Evolutionary conservation across 2,329 filamentous ascomycete species (phyloP).

Genomic region (Alternaria alternata): DNA sequence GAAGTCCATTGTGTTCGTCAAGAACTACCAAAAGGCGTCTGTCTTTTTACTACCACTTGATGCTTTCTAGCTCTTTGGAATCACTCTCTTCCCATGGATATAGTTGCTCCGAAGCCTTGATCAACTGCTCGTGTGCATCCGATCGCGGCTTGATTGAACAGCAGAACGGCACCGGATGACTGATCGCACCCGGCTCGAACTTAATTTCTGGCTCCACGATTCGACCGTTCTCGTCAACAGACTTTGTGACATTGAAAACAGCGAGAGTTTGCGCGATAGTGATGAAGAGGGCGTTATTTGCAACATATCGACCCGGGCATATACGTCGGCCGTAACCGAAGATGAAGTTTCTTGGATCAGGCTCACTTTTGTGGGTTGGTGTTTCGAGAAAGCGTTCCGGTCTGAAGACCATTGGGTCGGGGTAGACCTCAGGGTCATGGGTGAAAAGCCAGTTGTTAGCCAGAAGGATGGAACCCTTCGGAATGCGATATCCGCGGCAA

Average conservation of each 20-base stretch:
- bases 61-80: slow-evolving; percentile 25
- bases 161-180: slow-evolving; percentile 49
- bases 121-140: slow-evolving; percentile 41
- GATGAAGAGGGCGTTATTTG: slow-evolving; percentile 53
- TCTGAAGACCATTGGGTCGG: slow-evolving; percentile 51
- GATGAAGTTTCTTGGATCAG: slow-evolving; percentile 44
- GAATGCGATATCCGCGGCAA: slow-evolving; percentile 52
- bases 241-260: slow-evolving; percentile 53
- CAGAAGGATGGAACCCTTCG: slow-evolving; percentile 50
- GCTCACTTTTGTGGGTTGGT: slow-evolving; percentile 44
- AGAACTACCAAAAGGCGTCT: not conserved
- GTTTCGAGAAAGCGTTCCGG: slow-evolving; percentile 54
- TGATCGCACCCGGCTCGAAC: slow-evolving; percentile 21
- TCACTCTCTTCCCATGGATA: slow-evolving; percentile 50
- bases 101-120: slow-evolving; percentile 37
- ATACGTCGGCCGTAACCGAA: slow-evolving; percentile 55
- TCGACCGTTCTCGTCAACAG: not conserved
- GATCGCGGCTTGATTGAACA: slow-evolving; percentile 45
- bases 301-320: slow-evolving; percentile 55
- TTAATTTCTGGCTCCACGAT: slow-evolving; percentile 5
- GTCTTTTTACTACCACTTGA: not conserved
- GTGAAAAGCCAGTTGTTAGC: slow-evolving; percentile 53
- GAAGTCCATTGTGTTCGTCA: not conserved
- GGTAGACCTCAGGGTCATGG: slow-evolving; percentile 51
- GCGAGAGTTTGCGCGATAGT: slow-evolving; percentile 57